Percentiles rank a stretch among this genome's conserved stretches.
Evolutionary conservation across 495 filamentous ascomycete genomes (phyloP).

Genomic region (Lophium mytilinum): DNA sequence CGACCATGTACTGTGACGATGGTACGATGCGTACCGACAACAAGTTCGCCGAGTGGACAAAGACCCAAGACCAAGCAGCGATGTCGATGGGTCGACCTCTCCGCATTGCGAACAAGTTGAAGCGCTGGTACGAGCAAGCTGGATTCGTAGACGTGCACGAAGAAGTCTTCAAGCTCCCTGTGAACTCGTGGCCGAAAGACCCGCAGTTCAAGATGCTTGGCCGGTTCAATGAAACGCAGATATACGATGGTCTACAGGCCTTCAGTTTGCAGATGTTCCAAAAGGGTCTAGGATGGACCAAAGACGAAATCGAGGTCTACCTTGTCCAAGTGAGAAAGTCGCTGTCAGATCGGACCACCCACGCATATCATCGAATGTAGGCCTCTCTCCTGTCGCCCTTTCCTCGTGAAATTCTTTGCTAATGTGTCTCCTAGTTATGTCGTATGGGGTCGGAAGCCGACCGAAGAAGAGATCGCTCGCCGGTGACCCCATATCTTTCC

Average conservation of each 20-base stretch:
- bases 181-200: constrained; percentile 35
- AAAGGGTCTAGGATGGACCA: constrained; percentile 37
- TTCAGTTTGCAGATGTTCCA: constrained; percentile 37
- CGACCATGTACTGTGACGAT: constrained; percentile 30
- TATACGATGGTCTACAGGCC: constrained; percentile 41
- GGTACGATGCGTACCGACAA: constrained; percentile 36
- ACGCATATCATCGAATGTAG: constrained; percentile 40
- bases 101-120: constrained; percentile 34
- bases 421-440: constrained; percentile 24
- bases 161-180: constrained; percentile 34
- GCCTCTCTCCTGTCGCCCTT: constrained; percentile 1
- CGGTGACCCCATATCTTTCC: not conserved
- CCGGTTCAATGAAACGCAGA: constrained; percentile 35
- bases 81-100: constrained; percentile 27
- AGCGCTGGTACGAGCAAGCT: constrained; percentile 32
- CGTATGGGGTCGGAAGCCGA: constrained; percentile 31
- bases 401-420: not conserved
- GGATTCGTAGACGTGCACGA: constrained; percentile 37
- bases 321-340: constrained; percentile 35
- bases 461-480: constrained; percentile 13
- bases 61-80: constrained; percentile 28
- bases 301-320: constrained; percentile 39
- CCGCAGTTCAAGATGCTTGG: constrained; percentile 33
- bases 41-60: constrained; percentile 33
- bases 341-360: constrained; percentile 33